Percentiles rank a stretch among this genome's conserved stretches.
phyloP scores from a whole-genome alignment of 2,329 filamentous ascomycete species.

The Lasiodiplodia gonubiensis region DNA sequence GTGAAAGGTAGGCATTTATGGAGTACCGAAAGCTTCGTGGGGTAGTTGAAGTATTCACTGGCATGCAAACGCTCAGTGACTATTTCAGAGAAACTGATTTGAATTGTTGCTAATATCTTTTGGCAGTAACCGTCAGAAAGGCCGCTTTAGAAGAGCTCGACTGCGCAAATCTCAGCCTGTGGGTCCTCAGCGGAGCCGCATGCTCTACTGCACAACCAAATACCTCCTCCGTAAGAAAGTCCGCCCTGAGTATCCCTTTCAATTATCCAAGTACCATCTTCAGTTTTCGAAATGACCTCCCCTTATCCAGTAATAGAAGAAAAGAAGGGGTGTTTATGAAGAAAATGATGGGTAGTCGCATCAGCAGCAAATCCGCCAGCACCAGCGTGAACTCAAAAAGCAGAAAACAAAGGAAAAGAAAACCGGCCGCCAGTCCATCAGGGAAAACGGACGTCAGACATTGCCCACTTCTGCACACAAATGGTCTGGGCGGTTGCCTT shows the following conservation, averaged over 20 bases:
- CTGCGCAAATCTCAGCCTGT: neutral
- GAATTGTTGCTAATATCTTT: neutral
- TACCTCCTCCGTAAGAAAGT: neutral
- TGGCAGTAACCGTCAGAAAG: too few relatives aligned
- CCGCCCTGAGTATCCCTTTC: neutral
- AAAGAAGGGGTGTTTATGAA: neutral
- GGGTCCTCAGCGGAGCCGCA: neutral
- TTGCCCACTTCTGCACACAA: neutral
- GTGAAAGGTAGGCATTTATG: too few relatives aligned
- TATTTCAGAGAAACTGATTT: neutral
- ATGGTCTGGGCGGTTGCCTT: neutral
- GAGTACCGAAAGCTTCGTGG: too few relatives aligned
- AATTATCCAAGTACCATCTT: neutral
- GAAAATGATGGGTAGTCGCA: neutral
- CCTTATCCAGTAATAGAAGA: neutral
- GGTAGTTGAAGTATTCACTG: too few relatives aligned
- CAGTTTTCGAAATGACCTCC: neutral
- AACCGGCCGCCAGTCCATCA: neutral
- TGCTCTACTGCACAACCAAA: neutral
- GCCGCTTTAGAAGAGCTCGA: neutral
- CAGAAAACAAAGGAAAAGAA: neutral
- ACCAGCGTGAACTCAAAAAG: too few relatives aligned
- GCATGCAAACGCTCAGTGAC: too few relatives aligned
- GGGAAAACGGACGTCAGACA: neutral
- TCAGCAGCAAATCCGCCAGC: constrained; percentile 3